Evolutionary conservation across 331 rosid species (phyloP), one percentile per base, ranked within the genome.

Genomic region (Arachis monticola): DNA sequence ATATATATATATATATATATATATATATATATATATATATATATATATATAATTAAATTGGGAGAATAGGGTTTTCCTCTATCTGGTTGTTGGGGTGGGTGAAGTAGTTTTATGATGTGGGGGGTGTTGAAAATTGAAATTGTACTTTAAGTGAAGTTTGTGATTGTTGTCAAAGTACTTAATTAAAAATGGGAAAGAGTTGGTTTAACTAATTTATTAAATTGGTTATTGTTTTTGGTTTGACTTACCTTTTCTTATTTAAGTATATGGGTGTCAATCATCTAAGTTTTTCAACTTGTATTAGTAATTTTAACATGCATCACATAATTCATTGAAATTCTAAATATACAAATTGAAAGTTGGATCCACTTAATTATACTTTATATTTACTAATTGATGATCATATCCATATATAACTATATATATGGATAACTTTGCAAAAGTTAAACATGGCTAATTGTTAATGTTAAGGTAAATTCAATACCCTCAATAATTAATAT

Each of bases 61-160:
- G 64, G 64, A 51, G 60, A 62, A 81, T 2, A 6, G 51, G 55
- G 57, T 72, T 70, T 31, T 78, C n/a, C n/a, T 45, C 42, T 79
- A 47, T 51, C 2, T 65, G 76, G 89, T 83, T 13, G 95, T 83
- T 88, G 95, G 65, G 79, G 89, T 80, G 81, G 91, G 73, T 79
- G 69, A 32, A 31, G 68, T 32, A 31, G 68, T 71, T 76, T 46
- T 70, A 65, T 79, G 89, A 65, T 79, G 89, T 57, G 83, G 85
- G 75, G 69, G 93, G 41, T 38, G 41, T 38, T 38, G 41, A 38
- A 38, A 38, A 38, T 84, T 86, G 89, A 87, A 75, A 81, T 73
- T 80, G 77, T 56, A 59, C 77, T 60, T 53, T 89, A 73, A 60
- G 82, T 68, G 85, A 56, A 73, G 84, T 90, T 67, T 91, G 86